A percentile compares a stretch with the other conserved stretches of the same genome.
phyloP scores from a whole-genome alignment of 169 alveolate genomes.

The Eimeria maxima region DNA sequence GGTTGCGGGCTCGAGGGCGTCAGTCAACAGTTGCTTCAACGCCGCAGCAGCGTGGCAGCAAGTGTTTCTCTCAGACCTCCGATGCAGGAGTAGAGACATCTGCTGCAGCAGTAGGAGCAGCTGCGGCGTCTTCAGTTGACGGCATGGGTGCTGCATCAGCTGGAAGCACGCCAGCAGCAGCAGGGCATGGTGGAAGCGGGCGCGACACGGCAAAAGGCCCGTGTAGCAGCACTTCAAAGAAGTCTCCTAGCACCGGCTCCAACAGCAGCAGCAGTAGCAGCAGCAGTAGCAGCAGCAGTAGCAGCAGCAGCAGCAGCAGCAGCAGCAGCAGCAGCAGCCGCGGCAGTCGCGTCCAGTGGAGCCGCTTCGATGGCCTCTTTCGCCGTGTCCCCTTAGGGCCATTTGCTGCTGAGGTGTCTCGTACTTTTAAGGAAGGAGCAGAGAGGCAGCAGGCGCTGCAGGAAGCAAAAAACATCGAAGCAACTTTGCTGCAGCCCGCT shows the following conservation, averaged over 20 bases:
- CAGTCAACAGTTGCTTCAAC: conserved; percentile 34
- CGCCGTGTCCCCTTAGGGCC: conserved; percentile 82
- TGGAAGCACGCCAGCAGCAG: not conserved
- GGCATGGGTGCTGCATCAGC: not conserved
- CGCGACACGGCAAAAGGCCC: conserved; percentile 33
- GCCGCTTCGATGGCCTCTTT: conserved; percentile 70
- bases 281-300: conserved; percentile 55
- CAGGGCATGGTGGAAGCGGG: not conserved
- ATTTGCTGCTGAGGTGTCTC: conserved; percentile 66
- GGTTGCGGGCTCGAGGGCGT: conserved; percentile 40
- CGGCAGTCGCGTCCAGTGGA: conserved; percentile 83
- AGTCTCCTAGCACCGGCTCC: conserved; percentile 10
- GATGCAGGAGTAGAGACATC: not conserved
- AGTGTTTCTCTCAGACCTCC: not conserved
- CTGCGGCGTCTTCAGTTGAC: not conserved
- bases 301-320: conserved; percentile 69
- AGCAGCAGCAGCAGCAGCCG: conserved; percentile 79
- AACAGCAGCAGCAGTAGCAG: conserved; percentile 72
- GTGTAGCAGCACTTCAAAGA: conserved; percentile 3
- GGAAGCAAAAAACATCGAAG: conserved; percentile 78
- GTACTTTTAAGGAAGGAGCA: conserved; percentile 9
- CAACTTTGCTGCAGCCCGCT: conserved; percentile 20
- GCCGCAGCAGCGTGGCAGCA: conserved; percentile 25
- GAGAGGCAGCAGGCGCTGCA: conserved; percentile 76
- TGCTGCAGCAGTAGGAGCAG: conserved; percentile 27